phyloP scores from a whole-genome alignment of 179 eudicot species.

The Carnegiea gigantea region DNA sequence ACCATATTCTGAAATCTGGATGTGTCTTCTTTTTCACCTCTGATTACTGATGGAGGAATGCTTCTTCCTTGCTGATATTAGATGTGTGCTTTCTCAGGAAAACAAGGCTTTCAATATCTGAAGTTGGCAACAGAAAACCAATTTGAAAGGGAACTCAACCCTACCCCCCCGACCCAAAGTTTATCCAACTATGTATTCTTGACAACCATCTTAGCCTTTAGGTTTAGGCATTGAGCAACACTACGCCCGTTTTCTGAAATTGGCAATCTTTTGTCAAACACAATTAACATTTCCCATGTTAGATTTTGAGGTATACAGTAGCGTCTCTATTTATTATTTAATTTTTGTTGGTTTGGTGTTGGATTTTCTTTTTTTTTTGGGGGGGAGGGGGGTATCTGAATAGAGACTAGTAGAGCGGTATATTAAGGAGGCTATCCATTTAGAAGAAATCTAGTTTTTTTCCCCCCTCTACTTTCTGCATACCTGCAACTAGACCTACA shows the following conservation, averaged over 20 bases:
- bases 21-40: not conserved
- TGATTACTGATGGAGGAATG: not conserved
- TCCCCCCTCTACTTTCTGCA: not conserved
- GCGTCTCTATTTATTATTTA: too few relatives aligned
- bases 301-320: not conserved
- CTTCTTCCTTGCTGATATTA: not conserved
- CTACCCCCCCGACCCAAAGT: not conserved
- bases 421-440: not conserved
- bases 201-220: not conserved
- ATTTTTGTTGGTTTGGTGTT: not conserved
- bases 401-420: not conserved
- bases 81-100: not conserved
- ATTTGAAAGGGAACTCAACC: not conserved
- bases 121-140: not conserved
- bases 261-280: conserved; percentile 3
- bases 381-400: too few relatives aligned
- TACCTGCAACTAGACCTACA: not conserved
- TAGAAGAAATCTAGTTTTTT: not conserved
- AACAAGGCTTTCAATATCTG: conserved; percentile 2
- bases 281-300: not conserved
- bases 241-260: not conserved
- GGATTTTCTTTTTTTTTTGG: too few relatives aligned
- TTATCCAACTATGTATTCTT: not conserved
- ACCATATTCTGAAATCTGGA: not conserved
- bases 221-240: not conserved